Evolutionary conservation across 352 stramenopile species (phyloP).

Genomic region (Globisporangium alternatum): DNA sequence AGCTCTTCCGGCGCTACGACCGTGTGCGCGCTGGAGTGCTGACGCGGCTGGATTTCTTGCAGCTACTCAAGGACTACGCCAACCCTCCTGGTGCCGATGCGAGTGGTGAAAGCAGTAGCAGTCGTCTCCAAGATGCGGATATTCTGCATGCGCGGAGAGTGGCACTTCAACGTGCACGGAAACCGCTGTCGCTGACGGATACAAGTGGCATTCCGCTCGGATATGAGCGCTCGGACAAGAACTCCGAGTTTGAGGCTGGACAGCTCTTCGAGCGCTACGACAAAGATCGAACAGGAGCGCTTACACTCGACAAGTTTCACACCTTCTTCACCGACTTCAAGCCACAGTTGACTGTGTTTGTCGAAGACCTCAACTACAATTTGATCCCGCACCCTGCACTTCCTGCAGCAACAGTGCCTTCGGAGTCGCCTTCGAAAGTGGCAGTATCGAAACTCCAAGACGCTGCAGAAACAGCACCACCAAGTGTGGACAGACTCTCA

Average conservation of each 20-base stretch:
- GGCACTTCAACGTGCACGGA: slow-evolving; percentile 15
- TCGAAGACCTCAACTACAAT: slow-evolving; percentile 54
- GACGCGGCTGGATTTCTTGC: slow-evolving; percentile 62
- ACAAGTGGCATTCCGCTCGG: slow-evolving; percentile 62
- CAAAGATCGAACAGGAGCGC: slow-evolving; percentile 44
- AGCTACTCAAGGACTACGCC: slow-evolving; percentile 70
- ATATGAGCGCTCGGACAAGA: slow-evolving; percentile 64
- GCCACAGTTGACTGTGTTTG: slow-evolving; percentile 55
- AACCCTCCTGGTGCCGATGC: slow-evolving; percentile 13
- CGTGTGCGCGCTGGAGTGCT: slow-evolving; percentile 46
- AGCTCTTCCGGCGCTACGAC: slow-evolving; percentile 81
- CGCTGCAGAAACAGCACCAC: neutral
- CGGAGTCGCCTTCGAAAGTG: neutral
- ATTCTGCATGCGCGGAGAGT: neutral
- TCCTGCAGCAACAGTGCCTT: slow-evolving; percentile 1
- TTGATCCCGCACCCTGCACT: slow-evolving; percentile 3
- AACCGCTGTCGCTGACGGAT: slow-evolving; percentile 62
- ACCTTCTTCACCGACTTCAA: slow-evolving; percentile 76
- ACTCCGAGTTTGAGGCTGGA: slow-evolving; percentile 83
- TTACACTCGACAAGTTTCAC: slow-evolving; percentile 66
- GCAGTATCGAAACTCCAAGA: neutral
- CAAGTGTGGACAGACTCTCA: neutral
- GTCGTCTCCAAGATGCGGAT: neutral
- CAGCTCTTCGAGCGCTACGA: slow-evolving; percentile 85
- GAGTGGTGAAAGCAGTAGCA: neutral